phyloP scores from a whole-genome alignment of 1,284 basidiomycete genomes.

The Malassezia arunalokei region DNA sequence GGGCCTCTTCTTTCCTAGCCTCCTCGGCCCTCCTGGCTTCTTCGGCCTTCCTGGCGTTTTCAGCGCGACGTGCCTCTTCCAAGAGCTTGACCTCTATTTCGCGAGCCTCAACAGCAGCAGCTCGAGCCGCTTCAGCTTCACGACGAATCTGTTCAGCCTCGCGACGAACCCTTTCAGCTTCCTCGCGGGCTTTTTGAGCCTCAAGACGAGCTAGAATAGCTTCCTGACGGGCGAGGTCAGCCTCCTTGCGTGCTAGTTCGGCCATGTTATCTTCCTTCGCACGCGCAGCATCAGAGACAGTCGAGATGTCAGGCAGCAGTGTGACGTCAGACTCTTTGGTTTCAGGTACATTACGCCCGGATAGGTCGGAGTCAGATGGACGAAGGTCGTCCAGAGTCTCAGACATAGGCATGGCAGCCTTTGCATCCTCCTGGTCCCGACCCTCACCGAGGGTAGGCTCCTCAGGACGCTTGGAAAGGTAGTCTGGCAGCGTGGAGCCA shows the following conservation, averaged over 20 bases:
- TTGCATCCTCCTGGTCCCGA: background rate
- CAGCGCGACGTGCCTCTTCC: background rate
- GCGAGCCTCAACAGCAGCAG: background rate
- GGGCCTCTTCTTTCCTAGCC: background rate
- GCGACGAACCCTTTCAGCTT: background rate
- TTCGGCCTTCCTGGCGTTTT: background rate
- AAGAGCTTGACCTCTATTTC: background rate
- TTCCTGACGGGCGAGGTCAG: constrained; percentile 1
- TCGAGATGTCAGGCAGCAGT: background rate
- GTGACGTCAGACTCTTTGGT: background rate
- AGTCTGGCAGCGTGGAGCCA: constrained; percentile 6
- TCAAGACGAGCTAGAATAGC: background rate
- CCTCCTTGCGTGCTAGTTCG: background rate
- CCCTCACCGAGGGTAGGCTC: background rate
- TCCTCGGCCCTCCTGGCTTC: background rate
- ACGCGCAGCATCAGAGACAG: background rate
- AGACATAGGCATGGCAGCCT: background rate
- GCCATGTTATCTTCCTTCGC: background rate
- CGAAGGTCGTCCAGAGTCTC: background rate
- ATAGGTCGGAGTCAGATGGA: background rate
- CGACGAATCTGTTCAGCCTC: constrained; percentile 2
- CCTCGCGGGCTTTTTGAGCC: constrained; percentile 4
- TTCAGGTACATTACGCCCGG: background rate
- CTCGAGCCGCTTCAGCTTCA: background rate
- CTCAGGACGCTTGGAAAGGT: background rate